Base-by-base conservation (phyloP, 2,329 filamentous ascomycete species). In the Rosellinia necatrix region DNA sequence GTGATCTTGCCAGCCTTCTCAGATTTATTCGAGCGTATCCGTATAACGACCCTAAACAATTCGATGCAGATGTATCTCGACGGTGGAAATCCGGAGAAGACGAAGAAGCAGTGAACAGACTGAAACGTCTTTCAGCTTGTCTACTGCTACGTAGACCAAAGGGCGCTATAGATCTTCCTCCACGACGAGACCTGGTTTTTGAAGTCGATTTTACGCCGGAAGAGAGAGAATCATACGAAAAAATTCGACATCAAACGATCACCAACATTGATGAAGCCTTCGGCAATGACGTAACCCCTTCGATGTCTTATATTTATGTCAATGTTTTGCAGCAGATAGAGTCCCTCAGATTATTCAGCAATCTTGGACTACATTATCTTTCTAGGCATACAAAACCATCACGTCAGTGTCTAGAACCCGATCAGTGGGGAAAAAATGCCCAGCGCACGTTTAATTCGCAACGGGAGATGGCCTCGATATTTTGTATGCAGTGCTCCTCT, bases 321-420 rank as follows among this genome's bases (percentile, higher is more conserved):
- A 79, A 77, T 35, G 73, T 75, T 1, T 56, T 81, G 1, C 74
- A 78, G 53, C 70, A 72, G 34, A 78, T 81, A 27, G 75, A 81
- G 30, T 68, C 70, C 0, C 62, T 81, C 48, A 66, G 79, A 2
- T 65, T 79, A 10, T 66, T 80, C 3, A 80, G 79, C 35, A 75
- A 80, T 38, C 64, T 80, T 0, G 79, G 79, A 0, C 43, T 76
- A 0, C 63, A 71, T 19, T 79, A 78, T 27, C 64, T 67, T 4
- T 51, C 50, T 2, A 65, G 72, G 15, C 68, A 74, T 8, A 61
- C 62, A 12, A 51, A 42, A 5, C 25, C 19, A 25, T 21, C 48
- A 15, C 17, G 12, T 4, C 3, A 24, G 19, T 27, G 15, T 2
- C 17, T 13, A 13, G 25, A 43, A 24, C 17, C 17, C 9, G 17